These are phyloP conservation scores for Salinomyces thailandicus DNA, from an alignment of 2,329 filamentous ascomycete genomes.

Conservation along the genomic window DNA sequence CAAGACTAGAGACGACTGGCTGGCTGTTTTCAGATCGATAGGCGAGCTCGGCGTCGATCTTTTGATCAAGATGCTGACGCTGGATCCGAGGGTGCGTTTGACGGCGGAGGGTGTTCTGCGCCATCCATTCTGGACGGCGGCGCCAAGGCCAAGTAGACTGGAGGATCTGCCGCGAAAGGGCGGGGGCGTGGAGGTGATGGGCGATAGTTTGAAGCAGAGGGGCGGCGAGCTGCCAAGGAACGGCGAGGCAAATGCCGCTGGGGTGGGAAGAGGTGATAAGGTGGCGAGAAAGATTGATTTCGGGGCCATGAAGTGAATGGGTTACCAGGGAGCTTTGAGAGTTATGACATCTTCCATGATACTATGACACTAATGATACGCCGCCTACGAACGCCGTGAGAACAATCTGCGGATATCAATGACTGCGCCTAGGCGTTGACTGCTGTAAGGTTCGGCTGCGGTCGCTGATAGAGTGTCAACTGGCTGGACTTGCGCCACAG, in stretches of 20 bases:
- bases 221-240: conserved; percentile 59
- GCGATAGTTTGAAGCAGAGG: conserved; percentile 67
- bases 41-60: conserved; percentile 78
- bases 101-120: conserved; percentile 66
- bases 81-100: conserved; percentile 79
- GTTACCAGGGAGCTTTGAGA: no score
- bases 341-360: no score
- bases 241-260: conserved; percentile 10
- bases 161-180: conserved; percentile 70
- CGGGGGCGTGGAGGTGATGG: conserved; percentile 64
- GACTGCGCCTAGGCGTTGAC: no score
- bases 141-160: conserved; percentile 73
- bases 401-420: no score
- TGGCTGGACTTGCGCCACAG: no score
- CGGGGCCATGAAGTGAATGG: conserved; percentile 33
- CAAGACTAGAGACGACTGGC: conserved; percentile 60
- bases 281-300: conserved; percentile 79
- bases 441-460: no score
- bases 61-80: conserved; percentile 68
- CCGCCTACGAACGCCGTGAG: no score
- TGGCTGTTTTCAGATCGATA: conserved; percentile 65
- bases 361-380: no score
- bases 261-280: conserved; percentile 52
- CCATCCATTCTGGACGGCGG: conserved; percentile 76
- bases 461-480: no score